Evolutionary conservation across 345 rosid genomes (phyloP).

Genomic region (Boechera stricta): DNA sequence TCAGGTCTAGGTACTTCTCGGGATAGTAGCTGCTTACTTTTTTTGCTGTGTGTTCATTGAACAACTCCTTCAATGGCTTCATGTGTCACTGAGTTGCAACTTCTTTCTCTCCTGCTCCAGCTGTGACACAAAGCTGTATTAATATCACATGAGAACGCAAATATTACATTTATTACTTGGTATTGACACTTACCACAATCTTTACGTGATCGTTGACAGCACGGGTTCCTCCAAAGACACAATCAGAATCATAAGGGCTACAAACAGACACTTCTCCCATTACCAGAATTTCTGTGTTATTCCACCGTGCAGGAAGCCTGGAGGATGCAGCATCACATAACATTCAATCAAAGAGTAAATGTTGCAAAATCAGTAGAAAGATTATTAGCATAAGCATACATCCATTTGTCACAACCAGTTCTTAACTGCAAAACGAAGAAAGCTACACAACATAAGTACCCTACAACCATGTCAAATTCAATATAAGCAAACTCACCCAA

Average conservation of each 20-base stretch:
- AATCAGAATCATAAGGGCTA: conserved; percentile 79
- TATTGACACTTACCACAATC: conserved; percentile 66
- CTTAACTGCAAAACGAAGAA: neutral
- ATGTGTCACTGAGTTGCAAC: conserved; percentile 6
- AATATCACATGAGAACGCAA: neutral
- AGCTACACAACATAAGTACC: conserved; percentile 12
- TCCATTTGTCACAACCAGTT: neutral
- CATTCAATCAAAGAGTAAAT: neutral
- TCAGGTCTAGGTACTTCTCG: neutral
- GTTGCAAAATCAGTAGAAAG: neutral
- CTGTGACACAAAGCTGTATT: conserved; percentile 28
- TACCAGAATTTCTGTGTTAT: conserved; percentile 71
- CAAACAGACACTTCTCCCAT: conserved; percentile 76
- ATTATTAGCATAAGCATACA: conserved; percentile 13
- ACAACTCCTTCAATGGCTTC: neutral
- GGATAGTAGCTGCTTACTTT: neutral
- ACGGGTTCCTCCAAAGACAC: conserved; percentile 77
- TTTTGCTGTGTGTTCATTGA: neutral
- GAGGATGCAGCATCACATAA: conserved; percentile 13
- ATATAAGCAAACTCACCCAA: neutral
- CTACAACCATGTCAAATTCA: neutral
- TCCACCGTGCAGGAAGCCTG: conserved; percentile 90
- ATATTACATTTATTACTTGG: conserved; percentile 9
- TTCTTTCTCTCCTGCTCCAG: conserved; percentile 19
- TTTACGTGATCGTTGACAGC: conserved; percentile 71